These are phyloP conservation scores for Juglanconis juglandina DNA, from an alignment of 2,329 filamentous ascomycete species.

Conservation along the genomic window DNA sequence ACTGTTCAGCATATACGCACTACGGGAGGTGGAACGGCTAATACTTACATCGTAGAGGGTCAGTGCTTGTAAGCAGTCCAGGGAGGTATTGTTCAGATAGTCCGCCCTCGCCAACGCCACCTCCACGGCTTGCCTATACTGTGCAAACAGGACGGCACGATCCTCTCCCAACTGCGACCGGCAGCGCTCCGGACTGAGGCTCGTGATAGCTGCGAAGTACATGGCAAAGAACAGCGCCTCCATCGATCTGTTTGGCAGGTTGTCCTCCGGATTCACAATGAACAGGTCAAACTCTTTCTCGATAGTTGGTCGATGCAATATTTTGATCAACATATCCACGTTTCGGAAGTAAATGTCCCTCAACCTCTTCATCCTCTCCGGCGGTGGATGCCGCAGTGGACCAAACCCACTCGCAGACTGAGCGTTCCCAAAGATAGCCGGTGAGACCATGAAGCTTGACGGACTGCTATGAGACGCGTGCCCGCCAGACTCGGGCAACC, in stretches of 20 bases:
- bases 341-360: conserved; percentile 35
- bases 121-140: conserved; percentile 34
- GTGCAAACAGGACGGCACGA: conserved; percentile 28
- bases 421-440: conserved; percentile 9
- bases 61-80: conserved; percentile 40
- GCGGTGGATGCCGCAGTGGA: conserved; percentile 32
- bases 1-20: background rate
- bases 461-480: conserved; percentile 13
- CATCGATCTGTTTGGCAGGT: conserved; percentile 18
- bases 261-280: conserved; percentile 21
- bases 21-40: background rate
- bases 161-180: conserved; percentile 31
- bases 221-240: conserved; percentile 41
- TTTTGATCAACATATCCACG: conserved; percentile 42
- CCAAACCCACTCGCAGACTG: background rate
- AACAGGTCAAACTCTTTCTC: conserved; percentile 27
- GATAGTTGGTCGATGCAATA: conserved; percentile 41
- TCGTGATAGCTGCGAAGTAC: conserved; percentile 39
- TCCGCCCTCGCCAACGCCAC: conserved; percentile 38
- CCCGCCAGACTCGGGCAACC: conserved; percentile 28
- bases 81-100: conserved; percentile 38
- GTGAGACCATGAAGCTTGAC: background rate
- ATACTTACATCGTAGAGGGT: conserved; percentile 35
- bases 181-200: conserved; percentile 31
- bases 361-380: conserved; percentile 35